phyloP scores from a whole-genome alignment of 176 grass and related monocot species.

The Microstegium vimineum region DNA sequence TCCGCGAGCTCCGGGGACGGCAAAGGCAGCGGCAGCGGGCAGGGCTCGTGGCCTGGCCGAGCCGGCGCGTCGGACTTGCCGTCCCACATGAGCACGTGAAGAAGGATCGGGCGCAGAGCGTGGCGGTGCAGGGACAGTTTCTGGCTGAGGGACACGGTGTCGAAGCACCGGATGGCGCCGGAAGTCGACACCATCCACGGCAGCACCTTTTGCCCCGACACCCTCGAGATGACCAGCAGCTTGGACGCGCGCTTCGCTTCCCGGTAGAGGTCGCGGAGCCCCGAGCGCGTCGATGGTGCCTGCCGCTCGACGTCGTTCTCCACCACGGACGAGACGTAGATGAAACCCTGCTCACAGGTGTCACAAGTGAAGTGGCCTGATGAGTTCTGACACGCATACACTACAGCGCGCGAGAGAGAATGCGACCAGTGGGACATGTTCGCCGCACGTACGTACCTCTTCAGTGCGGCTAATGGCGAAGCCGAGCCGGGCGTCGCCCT shows the following conservation, averaged over 20 bases:
- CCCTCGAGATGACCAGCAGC: slow-evolving; percentile 90
- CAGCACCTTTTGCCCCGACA: slow-evolving; percentile 70
- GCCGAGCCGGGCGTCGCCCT: slow-evolving; percentile 70
- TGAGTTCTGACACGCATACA: neutral
- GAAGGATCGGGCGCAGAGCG: slow-evolving; percentile 64
- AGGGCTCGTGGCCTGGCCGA: neutral
- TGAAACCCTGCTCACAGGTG: slow-evolving; percentile 54
- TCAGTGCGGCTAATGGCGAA: slow-evolving; percentile 96
- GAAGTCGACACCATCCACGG: slow-evolving; percentile 86
- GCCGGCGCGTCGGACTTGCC: neutral
- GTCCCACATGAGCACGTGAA: slow-evolving; percentile 89
- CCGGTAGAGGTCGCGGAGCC: slow-evolving; percentile 75
- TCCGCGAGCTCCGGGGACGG: slow-evolving; percentile 40
- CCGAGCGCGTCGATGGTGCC: slow-evolving; percentile 79
- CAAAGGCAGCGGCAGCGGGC: slow-evolving; percentile 14
- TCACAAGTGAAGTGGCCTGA: neutral
- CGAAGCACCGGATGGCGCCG: slow-evolving; percentile 86
- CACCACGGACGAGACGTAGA: slow-evolving; percentile 80
- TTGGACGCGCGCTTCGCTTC: slow-evolving; percentile 62
- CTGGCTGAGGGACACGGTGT: slow-evolving; percentile 94
- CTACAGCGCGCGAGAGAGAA: neutral
- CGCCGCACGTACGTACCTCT: slow-evolving; percentile 40
- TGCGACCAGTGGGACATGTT: neutral
- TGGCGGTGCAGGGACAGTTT: slow-evolving; percentile 94
- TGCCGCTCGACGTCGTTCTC: slow-evolving; percentile 49